phyloP scores from a whole-genome alignment of 805 yeast species.

The Wickerhamiella sergipiensis region DNA sequence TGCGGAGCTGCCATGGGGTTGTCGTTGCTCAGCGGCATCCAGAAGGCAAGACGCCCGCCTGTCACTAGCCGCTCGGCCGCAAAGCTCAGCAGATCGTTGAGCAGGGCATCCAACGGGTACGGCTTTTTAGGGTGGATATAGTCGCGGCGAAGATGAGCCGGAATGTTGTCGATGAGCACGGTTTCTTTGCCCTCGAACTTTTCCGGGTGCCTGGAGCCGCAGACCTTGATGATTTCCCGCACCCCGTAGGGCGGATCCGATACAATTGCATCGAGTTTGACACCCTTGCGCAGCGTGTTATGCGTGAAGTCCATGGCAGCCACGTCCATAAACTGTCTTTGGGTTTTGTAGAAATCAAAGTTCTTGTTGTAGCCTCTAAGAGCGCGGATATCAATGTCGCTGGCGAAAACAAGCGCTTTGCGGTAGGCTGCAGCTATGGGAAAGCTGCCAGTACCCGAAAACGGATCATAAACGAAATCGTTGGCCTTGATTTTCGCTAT shows the following conservation, averaged over 20 bases:
- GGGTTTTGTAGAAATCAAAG: conserved; percentile 59
- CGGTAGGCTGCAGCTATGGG: conserved; percentile 74
- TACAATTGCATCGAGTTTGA: conserved; percentile 63
- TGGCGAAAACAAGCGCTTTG: conserved; percentile 70
- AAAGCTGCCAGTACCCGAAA: conserved; percentile 94
- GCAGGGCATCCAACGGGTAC: conserved; percentile 58
- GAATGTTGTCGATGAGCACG: conserved; percentile 61
- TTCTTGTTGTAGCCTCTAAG: conserved; percentile 58
- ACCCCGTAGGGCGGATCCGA: conserved; percentile 99
- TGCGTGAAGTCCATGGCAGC: conserved; percentile 92
- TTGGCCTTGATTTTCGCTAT: conserved; percentile 60
- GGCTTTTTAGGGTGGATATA: conserved; percentile 90
- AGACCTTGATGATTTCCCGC: conserved; percentile 83
- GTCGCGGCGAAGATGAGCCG: conserved; percentile 63
- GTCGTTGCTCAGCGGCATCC: conserved; percentile 97
- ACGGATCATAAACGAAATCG: conserved; percentile 77
- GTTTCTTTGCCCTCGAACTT: conserved; percentile 58
- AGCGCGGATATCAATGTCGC: conserved; percentile 82
- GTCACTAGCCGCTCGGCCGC: conserved; percentile 57
- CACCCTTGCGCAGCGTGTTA: conserved; percentile 52
- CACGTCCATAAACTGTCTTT: conserved; percentile 51
- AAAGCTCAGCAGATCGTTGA: conserved; percentile 66
- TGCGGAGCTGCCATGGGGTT: conserved; percentile 46
- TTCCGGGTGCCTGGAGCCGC: conserved; percentile 63
- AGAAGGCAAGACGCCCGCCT: conserved; percentile 74